Evolutionary conservation across 1,284 basidiomycete genomes (phyloP), one percentile per base, ranked within the genome.

Genomic region (Erythrobasidium hasegawianum): DNA sequence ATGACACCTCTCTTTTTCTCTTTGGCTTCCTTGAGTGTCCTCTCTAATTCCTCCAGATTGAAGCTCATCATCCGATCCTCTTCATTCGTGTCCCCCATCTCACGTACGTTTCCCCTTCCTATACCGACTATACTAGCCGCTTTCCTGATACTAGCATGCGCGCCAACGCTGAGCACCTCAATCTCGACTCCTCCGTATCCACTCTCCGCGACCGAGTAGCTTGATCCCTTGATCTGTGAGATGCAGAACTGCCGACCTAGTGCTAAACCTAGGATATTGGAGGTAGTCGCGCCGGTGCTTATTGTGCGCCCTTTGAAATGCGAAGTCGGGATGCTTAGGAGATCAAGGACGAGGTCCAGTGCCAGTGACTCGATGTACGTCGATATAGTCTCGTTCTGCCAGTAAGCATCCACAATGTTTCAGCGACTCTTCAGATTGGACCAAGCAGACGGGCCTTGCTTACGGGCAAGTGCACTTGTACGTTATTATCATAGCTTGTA

Each of bases 231-330:
- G 43, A 72, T 39, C 2, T 56, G 53, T 8, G 68, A 33, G 54
- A 76, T 59, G 27, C 60, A 54, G 24, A 24, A 59, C 29, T 76
- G 71, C n/a, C 75, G 66, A 2, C 69, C 75, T 45, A 72, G 68
- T 18, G 68, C 76, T 2, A 83, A 71, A 2, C 80, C 81, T 11
- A 82, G 76, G 14, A 82, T 71, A 69, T 83, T 83, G n/a, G 75
- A 76, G 0, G 78, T 76, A 0, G 81, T 83, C 1, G 81, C 82
- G 5, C 82, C 82, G 0, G 81, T 81, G 0, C 81, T 82, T 16
- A 82, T 68, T 0, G 79, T 80, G 26, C 80, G 72, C 7, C 79
- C 78, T n/a, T 68, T 67, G 68, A 78, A 83, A 1, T 29, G 57
- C 0, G 72, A 68, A 2, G 73, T 64, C 0, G 75, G 70, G 1